Conservation (phyloP, 202 grass and related monocot species). For the Panicum virgatum region DNA sequence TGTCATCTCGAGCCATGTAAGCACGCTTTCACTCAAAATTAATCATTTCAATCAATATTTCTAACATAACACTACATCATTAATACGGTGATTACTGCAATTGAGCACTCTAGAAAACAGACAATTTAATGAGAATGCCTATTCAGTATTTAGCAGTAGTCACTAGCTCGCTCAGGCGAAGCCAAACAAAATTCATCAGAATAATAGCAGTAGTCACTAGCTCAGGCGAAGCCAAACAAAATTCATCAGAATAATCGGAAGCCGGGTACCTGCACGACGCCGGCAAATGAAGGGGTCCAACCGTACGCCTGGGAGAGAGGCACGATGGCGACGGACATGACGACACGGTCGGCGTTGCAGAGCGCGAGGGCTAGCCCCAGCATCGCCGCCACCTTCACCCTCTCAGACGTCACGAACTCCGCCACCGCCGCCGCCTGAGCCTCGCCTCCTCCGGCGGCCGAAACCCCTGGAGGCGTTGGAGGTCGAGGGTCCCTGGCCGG, state of each 20-base stretch:
- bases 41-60: neutral
- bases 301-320: conserved; percentile 83
- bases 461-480: conserved; percentile 4
- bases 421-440: conserved; percentile 36
- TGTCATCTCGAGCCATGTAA: neutral
- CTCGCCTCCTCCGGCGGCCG: conserved; percentile 26
- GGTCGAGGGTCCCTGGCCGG: neutral
- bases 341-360: conserved; percentile 94
- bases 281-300: conserved; percentile 82
- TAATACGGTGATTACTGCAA: neutral
- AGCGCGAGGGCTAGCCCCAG: conserved; percentile 87
- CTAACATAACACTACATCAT: neutral
- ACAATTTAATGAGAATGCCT: neutral
- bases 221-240: conserved; percentile 12
- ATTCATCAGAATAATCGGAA: conserved; percentile 3
- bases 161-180: too few species aligned
- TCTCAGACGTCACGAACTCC: conserved; percentile 93
- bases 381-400: conserved; percentile 94
- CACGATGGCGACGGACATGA: conserved; percentile 96
- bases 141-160: neutral
- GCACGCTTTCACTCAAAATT: neutral
- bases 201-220: too few species aligned
- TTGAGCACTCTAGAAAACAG: neutral
- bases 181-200: too few species aligned
- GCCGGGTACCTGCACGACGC: conserved; percentile 77